Conservation (phyloP, 2,329 filamentous ascomycete species). For the Penicillium sp. region DNA sequence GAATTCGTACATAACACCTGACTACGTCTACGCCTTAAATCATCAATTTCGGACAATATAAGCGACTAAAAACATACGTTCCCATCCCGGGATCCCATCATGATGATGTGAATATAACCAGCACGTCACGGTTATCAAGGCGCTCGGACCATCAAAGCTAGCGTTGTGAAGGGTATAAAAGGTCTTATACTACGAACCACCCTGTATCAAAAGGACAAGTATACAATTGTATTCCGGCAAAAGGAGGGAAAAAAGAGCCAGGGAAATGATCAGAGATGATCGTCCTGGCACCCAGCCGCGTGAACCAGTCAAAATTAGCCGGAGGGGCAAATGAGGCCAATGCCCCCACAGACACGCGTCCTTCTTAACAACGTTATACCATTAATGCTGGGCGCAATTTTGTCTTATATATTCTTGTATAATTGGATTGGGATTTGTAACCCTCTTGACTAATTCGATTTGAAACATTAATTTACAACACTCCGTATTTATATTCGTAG, state of each 20-base stretch:
- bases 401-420: too few species aligned
- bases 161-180: not conserved
- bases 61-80: constrained; percentile 1
- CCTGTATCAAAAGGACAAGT: constrained; percentile 1
- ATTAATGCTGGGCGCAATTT: not conserved
- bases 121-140: constrained; percentile 9
- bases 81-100: not conserved
- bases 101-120: constrained; percentile 4
- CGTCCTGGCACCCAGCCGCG: constrained; percentile 15
- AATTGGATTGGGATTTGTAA: too few species aligned
- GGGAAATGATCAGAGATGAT: constrained; percentile 25
- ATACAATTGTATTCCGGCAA: not conserved
- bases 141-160: constrained; percentile 2
- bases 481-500: not conserved
- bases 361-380: not conserved
- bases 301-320: constrained; percentile 13
- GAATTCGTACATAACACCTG: not conserved
- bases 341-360: constrained; percentile 24
- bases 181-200: too few species aligned
- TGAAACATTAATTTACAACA: not conserved
- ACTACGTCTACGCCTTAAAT: not conserved
- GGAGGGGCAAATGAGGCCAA: constrained; percentile 15
- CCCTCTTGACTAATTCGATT: not conserved
- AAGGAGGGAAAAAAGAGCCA: not conserved
- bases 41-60: not conserved